A percentile compares a stretch with the other conserved stretches of the same genome.
Evolutionary conservation across 768 basidiomycete genomes (phyloP).

Genomic region (Russula brevipes): DNA sequence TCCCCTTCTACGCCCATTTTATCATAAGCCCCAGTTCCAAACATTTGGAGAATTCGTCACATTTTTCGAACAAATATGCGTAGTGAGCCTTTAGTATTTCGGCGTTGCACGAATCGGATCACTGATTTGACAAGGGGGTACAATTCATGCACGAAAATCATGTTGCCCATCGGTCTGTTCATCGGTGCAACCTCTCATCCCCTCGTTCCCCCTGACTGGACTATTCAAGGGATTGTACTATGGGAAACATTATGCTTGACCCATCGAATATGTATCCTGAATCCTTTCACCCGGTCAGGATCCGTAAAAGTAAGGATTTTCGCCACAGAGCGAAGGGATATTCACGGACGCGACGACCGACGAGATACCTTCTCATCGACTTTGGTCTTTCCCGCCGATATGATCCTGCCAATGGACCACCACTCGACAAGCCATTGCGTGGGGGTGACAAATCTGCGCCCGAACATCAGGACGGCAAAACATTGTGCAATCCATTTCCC

Average conservation of each 20-base stretch:
- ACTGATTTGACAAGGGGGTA: not conserved
- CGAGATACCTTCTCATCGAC: not conserved
- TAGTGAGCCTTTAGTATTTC: conserved; percentile 10
- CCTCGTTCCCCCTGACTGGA: too few relatives aligned
- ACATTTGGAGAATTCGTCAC: conserved; percentile 27
- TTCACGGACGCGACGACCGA: not conserved
- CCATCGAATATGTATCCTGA: not conserved
- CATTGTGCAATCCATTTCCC: not conserved
- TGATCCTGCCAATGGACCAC: not conserved
- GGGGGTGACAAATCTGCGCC: not conserved
- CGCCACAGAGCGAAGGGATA: not conserved
- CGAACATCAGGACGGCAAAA: not conserved
- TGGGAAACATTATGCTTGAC: not conserved
- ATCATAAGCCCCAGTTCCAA: conserved; percentile 28
- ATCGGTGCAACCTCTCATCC: too few relatives aligned
- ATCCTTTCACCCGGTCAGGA: not conserved
- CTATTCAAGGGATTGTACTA: not conserved
- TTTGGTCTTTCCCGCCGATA: not conserved
- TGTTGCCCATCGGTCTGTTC: conserved; percentile 19
- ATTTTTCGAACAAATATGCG: conserved; percentile 27
- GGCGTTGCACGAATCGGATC: rapidly evolving
- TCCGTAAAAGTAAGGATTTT: not conserved
- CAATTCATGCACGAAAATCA: conserved; percentile 22
- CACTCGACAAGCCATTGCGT: not conserved
- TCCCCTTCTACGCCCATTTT: conserved; percentile 28